Percentiles rank a stretch among this genome's conserved stretches.
These are phyloP conservation scores for Aspergillus spinulosporus DNA, from an alignment of 2,329 filamentous ascomycete genomes.

Conservation along the genomic window DNA sequence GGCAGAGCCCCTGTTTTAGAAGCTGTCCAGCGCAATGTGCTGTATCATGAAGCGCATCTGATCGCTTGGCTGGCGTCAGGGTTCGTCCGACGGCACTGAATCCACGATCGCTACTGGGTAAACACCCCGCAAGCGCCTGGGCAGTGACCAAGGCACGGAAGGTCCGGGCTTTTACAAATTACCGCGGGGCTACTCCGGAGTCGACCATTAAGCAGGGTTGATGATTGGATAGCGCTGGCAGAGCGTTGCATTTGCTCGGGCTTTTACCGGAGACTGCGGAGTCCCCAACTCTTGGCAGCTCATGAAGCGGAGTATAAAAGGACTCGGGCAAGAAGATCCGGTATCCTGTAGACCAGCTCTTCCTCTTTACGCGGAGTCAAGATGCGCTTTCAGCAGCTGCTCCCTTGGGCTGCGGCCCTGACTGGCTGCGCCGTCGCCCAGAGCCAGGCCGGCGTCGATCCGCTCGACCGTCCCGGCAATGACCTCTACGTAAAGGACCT, in stretches of 20 bases:
- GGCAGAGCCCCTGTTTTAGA: no score
- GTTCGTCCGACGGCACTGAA: neutral
- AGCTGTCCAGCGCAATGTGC: no score
- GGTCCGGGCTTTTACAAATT: neutral
- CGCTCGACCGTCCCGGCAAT: slow-evolving; percentile 20
- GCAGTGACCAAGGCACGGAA: neutral
- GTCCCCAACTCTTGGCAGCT: neutral
- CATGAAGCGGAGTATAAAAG: neutral
- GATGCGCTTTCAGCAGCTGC: slow-evolving; percentile 20
- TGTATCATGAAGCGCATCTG: no score
- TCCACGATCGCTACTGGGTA: neutral
- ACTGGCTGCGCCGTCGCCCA: slow-evolving; percentile 17
- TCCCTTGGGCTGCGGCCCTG: slow-evolving; percentile 16
- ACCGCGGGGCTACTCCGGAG: neutral
- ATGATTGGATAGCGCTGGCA: neutral
- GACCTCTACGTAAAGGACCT: slow-evolving; percentile 51
- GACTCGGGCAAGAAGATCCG: neutral
- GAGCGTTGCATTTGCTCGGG: slow-evolving; percentile 12
- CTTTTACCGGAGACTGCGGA: slow-evolving; percentile 13
- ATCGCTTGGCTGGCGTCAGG: neutral
- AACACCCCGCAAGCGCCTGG: neutral
- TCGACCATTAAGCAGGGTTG: neutral
- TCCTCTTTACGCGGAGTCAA: neutral
- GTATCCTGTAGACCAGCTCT: neutral
- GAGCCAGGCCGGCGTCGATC: slow-evolving; percentile 28